These are phyloP conservation scores for Aschersonia sp. DNA, from an alignment of 2,329 filamentous ascomycete species.

Conservation along the genomic window DNA sequence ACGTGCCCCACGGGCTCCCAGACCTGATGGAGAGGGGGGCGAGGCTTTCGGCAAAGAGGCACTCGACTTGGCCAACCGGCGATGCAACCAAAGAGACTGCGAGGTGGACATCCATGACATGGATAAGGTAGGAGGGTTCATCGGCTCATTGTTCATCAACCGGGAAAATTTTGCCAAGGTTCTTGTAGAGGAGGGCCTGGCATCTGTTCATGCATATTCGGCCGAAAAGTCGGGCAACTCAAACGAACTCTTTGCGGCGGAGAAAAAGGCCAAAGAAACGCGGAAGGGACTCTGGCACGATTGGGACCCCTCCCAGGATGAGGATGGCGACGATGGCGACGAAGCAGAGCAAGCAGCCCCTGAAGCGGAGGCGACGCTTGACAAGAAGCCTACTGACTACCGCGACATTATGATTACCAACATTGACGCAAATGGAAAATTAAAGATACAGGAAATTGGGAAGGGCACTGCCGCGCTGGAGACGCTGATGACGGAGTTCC, in stretches of 20 bases:
- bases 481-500: conserved; percentile 80
- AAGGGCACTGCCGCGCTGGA: conserved; percentile 74
- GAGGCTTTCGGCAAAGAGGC: conserved; percentile 95
- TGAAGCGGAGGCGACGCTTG: conserved; percentile 34
- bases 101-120: conserved; percentile 91
- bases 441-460: conserved; percentile 88
- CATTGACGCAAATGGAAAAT: conserved; percentile 63
- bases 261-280: conserved; percentile 78
- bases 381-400: conserved; percentile 68
- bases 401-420: conserved; percentile 87
- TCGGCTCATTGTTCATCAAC: conserved; percentile 84
- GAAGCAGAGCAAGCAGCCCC: conserved; percentile 35
- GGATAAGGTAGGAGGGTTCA: conserved; percentile 96
- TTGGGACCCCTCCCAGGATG: conserved; percentile 83
- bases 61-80: conserved; percentile 74
- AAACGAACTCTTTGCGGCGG: conserved; percentile 72
- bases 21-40: conserved; percentile 57
- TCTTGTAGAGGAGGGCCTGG: conserved; percentile 85
- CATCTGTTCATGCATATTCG: conserved; percentile 84
- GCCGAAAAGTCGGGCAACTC: conserved; percentile 90
- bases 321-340: conserved; percentile 38
- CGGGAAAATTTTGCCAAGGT: conserved; percentile 91
- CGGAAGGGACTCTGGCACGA: conserved; percentile 84
- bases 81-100: conserved; percentile 86
- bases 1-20: conserved; percentile 73